phyloP scores from a whole-genome alignment of 2,329 filamentous ascomycete genomes.

The Lecanoromycetidae sp. region DNA sequence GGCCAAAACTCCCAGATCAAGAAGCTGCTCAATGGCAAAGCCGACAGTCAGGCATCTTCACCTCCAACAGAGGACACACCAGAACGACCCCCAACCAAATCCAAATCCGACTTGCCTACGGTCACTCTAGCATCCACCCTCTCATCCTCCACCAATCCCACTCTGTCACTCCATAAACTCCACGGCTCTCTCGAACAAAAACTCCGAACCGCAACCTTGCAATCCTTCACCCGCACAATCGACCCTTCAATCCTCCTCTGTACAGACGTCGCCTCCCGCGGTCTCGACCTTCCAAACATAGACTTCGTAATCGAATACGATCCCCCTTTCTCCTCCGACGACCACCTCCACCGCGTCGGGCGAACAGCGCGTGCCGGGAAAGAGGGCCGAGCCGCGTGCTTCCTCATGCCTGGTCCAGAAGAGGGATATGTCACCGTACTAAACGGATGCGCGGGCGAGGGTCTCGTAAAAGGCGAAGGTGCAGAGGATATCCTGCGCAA shows the following conservation, averaged over 20 bases:
- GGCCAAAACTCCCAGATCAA: constrained; percentile 20
- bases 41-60: not conserved
- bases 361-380: constrained; percentile 88
- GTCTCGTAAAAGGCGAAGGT: constrained; percentile 46
- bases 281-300: constrained; percentile 87
- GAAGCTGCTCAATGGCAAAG: not conserved
- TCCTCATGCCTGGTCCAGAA: constrained; percentile 80
- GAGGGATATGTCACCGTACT: constrained; percentile 79
- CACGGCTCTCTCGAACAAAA: constrained; percentile 86
- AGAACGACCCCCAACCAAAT: constrained; percentile 11
- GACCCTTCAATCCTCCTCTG: constrained; percentile 76
- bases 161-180: constrained; percentile 67
- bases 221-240: constrained; percentile 61
- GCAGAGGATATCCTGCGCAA: constrained; percentile 56
- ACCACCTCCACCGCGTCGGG: constrained; percentile 89
- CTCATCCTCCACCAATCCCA: constrained; percentile 59
- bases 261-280: constrained; percentile 90
- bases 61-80: not conserved
- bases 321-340: constrained; percentile 81
- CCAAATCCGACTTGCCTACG: constrained; percentile 32
- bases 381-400: constrained; percentile 74
- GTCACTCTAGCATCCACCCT: constrained; percentile 59
- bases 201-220: constrained; percentile 73
- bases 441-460: constrained; percentile 53
- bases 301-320: constrained; percentile 95